Conservation (phyloP, 208 protist genomes). For the Histomonas meleagridis region DNA sequence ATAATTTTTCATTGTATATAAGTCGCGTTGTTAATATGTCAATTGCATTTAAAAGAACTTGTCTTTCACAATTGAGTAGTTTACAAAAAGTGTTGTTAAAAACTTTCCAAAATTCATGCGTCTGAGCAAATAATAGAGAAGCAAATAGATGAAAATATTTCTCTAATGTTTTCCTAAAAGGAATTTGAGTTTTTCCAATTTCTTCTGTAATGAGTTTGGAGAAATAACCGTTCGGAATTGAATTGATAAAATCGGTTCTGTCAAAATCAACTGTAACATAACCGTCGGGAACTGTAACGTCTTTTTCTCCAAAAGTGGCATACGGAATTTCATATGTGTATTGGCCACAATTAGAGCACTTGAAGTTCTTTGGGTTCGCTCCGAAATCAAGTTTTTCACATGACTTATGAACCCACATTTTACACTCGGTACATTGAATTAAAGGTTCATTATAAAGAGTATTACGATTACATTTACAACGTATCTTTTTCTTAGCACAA, state of each 20-base stretch:
- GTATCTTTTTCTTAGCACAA: background rate
- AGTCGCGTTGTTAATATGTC: background rate
- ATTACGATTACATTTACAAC: background rate
- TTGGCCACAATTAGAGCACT: background rate
- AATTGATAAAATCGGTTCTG: background rate
- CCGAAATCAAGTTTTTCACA: background rate
- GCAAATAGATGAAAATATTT: slow-evolving; percentile 12
- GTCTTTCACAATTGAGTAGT: background rate
- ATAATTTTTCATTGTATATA: background rate
- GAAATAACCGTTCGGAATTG: background rate
- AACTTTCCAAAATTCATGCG: background rate
- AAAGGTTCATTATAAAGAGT: background rate
- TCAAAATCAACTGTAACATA: background rate
- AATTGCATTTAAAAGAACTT: background rate
- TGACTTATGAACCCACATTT: background rate
- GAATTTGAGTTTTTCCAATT: background rate
- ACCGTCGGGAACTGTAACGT: background rate
- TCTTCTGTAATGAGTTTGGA: background rate
- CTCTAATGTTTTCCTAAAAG: background rate
- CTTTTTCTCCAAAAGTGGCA: background rate
- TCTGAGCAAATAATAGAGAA: background rate
- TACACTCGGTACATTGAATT: background rate
- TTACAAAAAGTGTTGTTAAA: background rate
- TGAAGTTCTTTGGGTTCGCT: background rate
- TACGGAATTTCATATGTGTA: background rate